These are phyloP conservation scores for Conidiobolus incongruus DNA, from an alignment of 371 early-diverging fungal species.

Conservation along the genomic window DNA sequence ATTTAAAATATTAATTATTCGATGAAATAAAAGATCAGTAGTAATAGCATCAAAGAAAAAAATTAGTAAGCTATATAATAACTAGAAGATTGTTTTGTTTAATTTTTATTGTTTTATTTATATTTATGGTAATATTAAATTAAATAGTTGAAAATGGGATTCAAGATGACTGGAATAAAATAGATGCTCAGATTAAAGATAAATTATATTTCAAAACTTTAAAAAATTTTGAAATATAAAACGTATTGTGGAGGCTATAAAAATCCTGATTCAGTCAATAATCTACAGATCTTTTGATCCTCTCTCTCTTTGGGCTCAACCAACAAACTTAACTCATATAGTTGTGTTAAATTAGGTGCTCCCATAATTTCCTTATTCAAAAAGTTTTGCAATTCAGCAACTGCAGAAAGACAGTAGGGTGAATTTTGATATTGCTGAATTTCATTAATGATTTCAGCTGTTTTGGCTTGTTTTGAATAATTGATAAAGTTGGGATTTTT, in stretches of 20 bases:
- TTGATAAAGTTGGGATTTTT: conserved; percentile 49
- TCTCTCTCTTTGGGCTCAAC: conserved; percentile 74
- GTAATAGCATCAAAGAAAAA: too few species aligned
- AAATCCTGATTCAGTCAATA: conserved; percentile 72
- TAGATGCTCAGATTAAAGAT: too few species aligned
- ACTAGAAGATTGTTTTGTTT: too few species aligned
- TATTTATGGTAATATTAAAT: too few species aligned
- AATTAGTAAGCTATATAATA: too few species aligned
- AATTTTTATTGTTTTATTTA: too few species aligned
- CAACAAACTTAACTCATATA: conserved; percentile 49
- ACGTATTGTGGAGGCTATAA: conserved; percentile 23
- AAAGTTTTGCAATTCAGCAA: conserved; percentile 64
- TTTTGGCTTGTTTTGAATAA: conserved; percentile 68
- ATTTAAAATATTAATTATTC: too few species aligned
- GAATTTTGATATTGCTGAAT: conserved; percentile 74
- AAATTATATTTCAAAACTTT: too few species aligned
- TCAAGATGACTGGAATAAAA: too few species aligned
- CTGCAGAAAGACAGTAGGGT: conserved; percentile 48
- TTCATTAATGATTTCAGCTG: conserved; percentile 71
- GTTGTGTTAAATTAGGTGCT: conserved; percentile 7
- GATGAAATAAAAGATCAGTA: too few species aligned
- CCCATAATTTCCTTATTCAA: conserved; percentile 23
- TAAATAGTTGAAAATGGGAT: too few species aligned
- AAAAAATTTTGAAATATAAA: too few species aligned
- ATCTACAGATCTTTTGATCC: conserved; percentile 67